Evolutionary conservation across 2,329 filamentous ascomycete species (phyloP).

Genomic region (Hypoxylon rubiginosum): DNA sequence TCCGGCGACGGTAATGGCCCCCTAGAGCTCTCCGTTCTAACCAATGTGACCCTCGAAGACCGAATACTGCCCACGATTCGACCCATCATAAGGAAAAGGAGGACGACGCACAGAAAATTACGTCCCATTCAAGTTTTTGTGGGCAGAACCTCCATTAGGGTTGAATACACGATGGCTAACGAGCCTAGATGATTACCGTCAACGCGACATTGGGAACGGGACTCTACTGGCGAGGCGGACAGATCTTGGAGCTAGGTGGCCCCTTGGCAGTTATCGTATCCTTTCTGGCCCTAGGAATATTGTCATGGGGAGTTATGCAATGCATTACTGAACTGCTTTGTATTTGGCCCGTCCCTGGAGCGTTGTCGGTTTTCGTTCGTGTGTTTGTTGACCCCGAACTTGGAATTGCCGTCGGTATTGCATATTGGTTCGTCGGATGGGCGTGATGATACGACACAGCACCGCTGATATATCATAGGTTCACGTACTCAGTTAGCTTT

Average conservation of each 20-base stretch:
- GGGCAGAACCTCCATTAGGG: conserved; percentile 11
- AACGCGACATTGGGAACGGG: conserved; percentile 49
- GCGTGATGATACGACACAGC: no score
- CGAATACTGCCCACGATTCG: conserved; percentile 3
- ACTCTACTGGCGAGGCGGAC: conserved; percentile 51
- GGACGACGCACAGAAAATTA: conserved; percentile 46
- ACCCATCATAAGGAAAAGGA: conserved; percentile 33
- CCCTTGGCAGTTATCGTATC: conserved; percentile 48
- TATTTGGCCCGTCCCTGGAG: conserved; percentile 53
- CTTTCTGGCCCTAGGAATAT: conserved; percentile 47
- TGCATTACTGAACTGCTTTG: conserved; percentile 51
- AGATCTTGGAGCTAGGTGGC: conserved; percentile 49
- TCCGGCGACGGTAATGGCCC: neutral
- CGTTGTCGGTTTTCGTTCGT: conserved; percentile 51
- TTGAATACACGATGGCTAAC: neutral
- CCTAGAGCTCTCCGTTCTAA: neutral
- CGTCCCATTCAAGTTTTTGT: conserved; percentile 47
- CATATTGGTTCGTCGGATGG: conserved; percentile 51
- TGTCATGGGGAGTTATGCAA: conserved; percentile 52
- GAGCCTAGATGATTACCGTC: conserved; percentile 49
- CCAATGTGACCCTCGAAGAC: no score
- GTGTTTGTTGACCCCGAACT: conserved; percentile 52
- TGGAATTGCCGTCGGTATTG: conserved; percentile 51
- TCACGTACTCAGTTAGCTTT: conserved; percentile 50
- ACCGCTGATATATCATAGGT: conserved; percentile 40